Evolutionary conservation across 2,329 filamentous ascomycete species (phyloP).

Genomic region (Botrytis hyacinthi): DNA sequence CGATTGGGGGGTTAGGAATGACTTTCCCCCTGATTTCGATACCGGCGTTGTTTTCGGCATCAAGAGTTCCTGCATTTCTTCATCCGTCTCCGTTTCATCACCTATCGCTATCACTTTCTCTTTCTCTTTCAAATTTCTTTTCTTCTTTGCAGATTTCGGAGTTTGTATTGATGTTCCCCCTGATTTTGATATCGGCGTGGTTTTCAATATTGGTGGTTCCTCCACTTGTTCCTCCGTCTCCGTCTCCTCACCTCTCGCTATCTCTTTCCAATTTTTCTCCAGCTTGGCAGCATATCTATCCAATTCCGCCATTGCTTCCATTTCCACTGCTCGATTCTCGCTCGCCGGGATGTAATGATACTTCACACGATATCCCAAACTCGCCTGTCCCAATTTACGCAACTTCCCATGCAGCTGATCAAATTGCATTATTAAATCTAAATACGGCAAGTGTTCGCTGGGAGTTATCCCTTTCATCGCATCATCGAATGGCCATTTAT

Average conservation of each 20-base stretch:
- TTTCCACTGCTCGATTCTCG: neutral
- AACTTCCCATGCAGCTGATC: neutral
- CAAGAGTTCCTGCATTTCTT: neutral
- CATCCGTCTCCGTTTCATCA: too few species aligned
- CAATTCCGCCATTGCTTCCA: neutral
- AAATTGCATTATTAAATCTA: neutral
- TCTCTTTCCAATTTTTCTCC: neutral
- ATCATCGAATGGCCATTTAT: neutral
- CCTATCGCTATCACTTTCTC: too few species aligned
- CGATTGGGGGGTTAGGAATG: too few species aligned
- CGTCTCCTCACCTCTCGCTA: fast-evolving
- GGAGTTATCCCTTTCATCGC: neutral
- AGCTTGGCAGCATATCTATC: neutral
- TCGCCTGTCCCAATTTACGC: neutral
- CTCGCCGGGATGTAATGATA: neutral
- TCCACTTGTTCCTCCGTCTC: neutral
- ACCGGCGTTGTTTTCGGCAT: neutral
- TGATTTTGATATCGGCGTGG: neutral
- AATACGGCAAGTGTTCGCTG: neutral
- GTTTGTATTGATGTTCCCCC: neutral
- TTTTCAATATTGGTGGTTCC: neutral
- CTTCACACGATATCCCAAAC: neutral
- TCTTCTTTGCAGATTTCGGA: too few species aligned
- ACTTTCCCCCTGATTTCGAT: neutral
- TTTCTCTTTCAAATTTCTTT: too few species aligned